These are phyloP conservation scores for Fusarium mexicanum DNA, from an alignment of 2,329 filamentous ascomycete species.

Conservation along the genomic window DNA sequence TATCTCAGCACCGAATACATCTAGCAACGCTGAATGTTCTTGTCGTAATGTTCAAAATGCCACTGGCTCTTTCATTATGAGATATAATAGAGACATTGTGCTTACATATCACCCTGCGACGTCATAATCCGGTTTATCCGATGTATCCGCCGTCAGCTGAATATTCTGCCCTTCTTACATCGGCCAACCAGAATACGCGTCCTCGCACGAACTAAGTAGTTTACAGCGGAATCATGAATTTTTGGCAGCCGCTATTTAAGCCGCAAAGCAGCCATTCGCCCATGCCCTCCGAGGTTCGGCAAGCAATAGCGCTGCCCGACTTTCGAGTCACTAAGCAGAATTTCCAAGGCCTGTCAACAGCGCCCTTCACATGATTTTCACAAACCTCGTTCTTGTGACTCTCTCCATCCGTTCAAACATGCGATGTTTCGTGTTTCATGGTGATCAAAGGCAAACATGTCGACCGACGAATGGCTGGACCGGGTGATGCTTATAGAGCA, in stretches of 20 bases:
- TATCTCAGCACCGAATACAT: background rate
- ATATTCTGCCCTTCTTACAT: background rate
- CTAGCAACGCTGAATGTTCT: fast-evolving
- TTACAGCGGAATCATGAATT: background rate
- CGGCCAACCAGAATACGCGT: background rate
- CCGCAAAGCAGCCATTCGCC: background rate
- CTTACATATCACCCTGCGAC: background rate
- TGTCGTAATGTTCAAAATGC: fast-evolving
- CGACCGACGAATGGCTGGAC: background rate
- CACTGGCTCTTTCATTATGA: fast-evolving
- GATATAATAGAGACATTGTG: fast-evolving
- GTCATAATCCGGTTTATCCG: background rate
- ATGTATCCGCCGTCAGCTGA: background rate
- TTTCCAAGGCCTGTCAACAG: background rate
- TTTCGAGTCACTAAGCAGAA: background rate
- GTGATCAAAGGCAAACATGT: background rate
- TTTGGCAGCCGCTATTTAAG: background rate
- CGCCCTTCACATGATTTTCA: background rate
- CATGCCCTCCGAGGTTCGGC: background rate
- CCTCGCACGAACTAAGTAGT: background rate
- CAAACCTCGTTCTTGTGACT: background rate
- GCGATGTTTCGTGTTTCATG: background rate
- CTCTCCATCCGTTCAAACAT: background rate
- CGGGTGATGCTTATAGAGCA: background rate
- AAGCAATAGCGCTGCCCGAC: background rate